Conservation (phyloP, 306 rosid species). For the Dryas drummondii region DNA sequence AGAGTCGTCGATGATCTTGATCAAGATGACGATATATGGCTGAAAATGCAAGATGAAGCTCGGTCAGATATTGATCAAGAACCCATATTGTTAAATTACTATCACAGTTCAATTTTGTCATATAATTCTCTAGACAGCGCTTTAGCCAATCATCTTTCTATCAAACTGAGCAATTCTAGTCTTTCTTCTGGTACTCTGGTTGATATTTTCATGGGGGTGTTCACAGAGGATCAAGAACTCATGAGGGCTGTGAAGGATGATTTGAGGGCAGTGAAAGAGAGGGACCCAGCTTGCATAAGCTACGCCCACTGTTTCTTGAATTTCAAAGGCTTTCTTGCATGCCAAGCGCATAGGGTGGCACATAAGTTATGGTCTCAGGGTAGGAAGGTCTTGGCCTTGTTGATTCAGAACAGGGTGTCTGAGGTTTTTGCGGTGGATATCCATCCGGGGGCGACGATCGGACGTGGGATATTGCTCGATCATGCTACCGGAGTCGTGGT, state of each 20-base stretch:
- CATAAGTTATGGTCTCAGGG: constrained; percentile 66
- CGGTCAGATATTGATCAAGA: constrained; percentile 49
- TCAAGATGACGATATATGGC: constrained; percentile 46
- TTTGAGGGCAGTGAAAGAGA: constrained; percentile 63
- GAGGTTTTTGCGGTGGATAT: constrained; percentile 80
- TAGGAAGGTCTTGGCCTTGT: constrained; percentile 51
- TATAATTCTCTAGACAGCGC: constrained; percentile 58
- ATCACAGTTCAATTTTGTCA: constrained; percentile 45
- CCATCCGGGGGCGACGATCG: constrained; percentile 84
- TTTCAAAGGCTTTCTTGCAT: constrained; percentile 80
- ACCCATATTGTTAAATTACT: constrained; percentile 60
- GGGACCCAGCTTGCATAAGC: constrained; percentile 87
- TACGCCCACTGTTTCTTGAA: constrained; percentile 69
- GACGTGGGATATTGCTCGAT: constrained; percentile 73
- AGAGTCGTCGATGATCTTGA: constrained; percentile 26
- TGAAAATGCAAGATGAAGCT: constrained; percentile 61
- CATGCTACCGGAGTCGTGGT: constrained; percentile 92
- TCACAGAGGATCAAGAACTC: constrained; percentile 39
- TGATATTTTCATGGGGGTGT: constrained; percentile 47
- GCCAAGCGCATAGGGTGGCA: constrained; percentile 76
- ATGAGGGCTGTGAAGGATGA: constrained; percentile 44
- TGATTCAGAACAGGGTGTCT: constrained; percentile 79
- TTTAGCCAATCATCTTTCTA: constrained; percentile 55
- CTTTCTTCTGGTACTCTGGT: constrained; percentile 47
- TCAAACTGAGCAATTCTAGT: constrained; percentile 46